Base-by-base conservation (phyloP, 2,329 filamentous ascomycete genomes). In the Neurospora crassa region DNA sequence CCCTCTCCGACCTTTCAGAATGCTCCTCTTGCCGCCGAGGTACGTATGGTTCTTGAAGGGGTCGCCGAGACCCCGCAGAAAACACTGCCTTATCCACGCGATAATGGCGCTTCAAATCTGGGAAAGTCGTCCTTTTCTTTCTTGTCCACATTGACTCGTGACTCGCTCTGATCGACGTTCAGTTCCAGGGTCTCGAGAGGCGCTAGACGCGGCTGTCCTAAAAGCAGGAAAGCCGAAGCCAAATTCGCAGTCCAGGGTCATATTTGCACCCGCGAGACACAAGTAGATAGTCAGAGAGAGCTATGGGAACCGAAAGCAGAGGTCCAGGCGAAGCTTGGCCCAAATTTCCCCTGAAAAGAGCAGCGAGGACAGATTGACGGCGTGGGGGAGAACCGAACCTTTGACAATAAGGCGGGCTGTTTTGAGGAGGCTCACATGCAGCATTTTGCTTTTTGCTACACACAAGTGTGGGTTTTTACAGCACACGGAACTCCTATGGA, bases 11-110 rank as follows among this genome's bases (percentile, higher is more conserved):
- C 82, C 82, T 82, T 82, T 84, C 78, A 83, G 75, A 80, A 78
- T 72, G 74, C 80, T 76, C 72, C 79, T 82, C 78, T 82, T 82
- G 79, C 81, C 83, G 82, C 81, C 80, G 78, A 74, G 72, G 73
- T 59, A 59, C 47, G 20, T 53, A 73, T 72, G 71, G 67, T 67
- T 40, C 68, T 47, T 69, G 47, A 43, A 43, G 34, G 47, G 40
- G 24, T 53, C 40, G 18, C 29, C 41, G 20, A 53, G 40, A 69
- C 68, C 68, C 68, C 68, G 68, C 68, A 69, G 29, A 34, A 12
- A n/a, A 29, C 29, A 53, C 24, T 43, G 68, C 43, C 68, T 29
- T 69, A 47, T 24, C 24, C 68, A 40, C n/a, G 42, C 8, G 18
- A 40, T 47, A 34, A 20, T 43, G 16, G 42, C 20, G 68, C n/a